Evolutionary conservation across 257 asterid genomes (phyloP).

Genomic region (Haberlea rhodopensis): DNA sequence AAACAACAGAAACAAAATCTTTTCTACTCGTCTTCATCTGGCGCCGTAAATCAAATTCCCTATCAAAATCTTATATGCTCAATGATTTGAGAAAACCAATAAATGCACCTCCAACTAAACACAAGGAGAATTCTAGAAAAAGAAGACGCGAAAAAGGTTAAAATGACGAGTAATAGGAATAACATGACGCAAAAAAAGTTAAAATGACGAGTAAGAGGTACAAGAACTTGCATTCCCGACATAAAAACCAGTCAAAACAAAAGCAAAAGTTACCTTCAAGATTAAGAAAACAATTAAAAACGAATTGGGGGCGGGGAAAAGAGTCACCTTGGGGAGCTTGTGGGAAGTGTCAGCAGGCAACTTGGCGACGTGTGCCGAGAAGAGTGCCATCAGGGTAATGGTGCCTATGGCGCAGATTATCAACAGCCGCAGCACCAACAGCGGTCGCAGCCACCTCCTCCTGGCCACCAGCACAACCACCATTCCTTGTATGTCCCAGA

Average conservation of each 20-base stretch:
- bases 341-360: constrained; percentile 44
- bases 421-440: constrained; percentile 54
- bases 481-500: background rate
- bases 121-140: background rate
- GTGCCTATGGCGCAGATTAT: constrained; percentile 56
- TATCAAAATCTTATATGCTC: background rate
- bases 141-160: too few relatives aligned
- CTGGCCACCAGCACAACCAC: constrained; percentile 39
- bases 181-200: background rate
- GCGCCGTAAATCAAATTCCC: background rate
- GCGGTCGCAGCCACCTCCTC: constrained; percentile 60
- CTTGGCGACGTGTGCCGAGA: constrained; percentile 52
- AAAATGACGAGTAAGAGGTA: background rate
- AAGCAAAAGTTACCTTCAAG: background rate
- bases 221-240: background rate
- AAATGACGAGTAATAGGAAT: too few relatives aligned
- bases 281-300: too few relatives aligned
- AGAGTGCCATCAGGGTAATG: constrained; percentile 55
- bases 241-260: background rate
- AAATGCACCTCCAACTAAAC: too few relatives aligned
- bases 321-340: constrained; percentile 48
- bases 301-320: too few relatives aligned
- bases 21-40: background rate
- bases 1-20: background rate
- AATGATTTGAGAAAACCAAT: constrained; percentile 9